Evolutionary conservation across 2,329 filamentous ascomycete genomes (phyloP), one percentile per base, ranked within the genome.

Genomic region (Fusarium subglutinans): DNA sequence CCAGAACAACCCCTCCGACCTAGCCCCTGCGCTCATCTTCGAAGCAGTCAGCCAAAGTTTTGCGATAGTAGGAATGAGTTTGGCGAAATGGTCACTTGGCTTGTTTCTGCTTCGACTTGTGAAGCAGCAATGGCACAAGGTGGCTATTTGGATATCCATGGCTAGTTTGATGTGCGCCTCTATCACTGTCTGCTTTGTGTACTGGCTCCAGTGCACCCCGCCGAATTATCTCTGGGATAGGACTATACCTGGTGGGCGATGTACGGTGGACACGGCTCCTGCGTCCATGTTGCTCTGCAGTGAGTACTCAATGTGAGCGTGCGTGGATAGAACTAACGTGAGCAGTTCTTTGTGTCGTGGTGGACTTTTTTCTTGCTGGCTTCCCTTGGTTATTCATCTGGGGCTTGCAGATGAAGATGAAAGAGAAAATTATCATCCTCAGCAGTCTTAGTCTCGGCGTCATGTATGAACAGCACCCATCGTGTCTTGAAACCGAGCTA

Each of bases 361-460:
- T 79, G 53, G 83, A 85, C 66, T 83, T 85, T 55, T 82, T 82
- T 56, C 84, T 82, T 12, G 82, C 82, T 51, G 63, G 79, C 1
- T 83, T 86, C 9, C 85, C 85, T 0, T 86, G 85, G 84, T 78
- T 84, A 3, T 79, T 86, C 13, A 81, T 86, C 28, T 85, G 84
- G 83, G 80, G 81, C 1, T 67, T 86, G 13, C 82, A 84, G 38
- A 86, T 86, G 83, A 82, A 83, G 20, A 81, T 76, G n/a, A 80
- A 83, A 22, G 84, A 87, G 47, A 86, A 85, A 75, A 79, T 85
- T 30, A 79, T 84, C n/a, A 81, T 86, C 14, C 80, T 83, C 1
- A 74, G 78, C 26, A 83, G 84, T 58, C 81, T 86, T 48, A 86
- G 84, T 50, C 70, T 86, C 8, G 84, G 84, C 10, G 72, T 85